Conservation (phyloP, 108 stramenopile species). For the Skeletonema costatum region DNA sequence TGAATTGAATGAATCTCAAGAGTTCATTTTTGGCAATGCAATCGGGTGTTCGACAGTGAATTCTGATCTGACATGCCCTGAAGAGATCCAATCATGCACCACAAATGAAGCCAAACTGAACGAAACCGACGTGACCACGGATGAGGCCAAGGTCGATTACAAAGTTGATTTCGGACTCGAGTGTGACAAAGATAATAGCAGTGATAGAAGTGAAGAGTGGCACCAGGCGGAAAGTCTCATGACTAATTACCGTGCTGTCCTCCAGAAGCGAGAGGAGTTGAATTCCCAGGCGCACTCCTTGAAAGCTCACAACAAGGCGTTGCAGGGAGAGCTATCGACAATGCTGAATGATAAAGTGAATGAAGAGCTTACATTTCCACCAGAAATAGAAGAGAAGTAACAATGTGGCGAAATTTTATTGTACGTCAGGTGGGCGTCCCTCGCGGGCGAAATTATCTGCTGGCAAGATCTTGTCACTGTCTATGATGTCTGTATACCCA, state of each 20-base stretch:
- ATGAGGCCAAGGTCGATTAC: not conserved
- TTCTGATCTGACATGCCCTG: slow-evolving; percentile 21
- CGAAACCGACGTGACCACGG: not conserved
- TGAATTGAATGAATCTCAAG: slow-evolving; percentile 37
- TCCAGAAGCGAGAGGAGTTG: slow-evolving; percentile 35
- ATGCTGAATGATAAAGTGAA: slow-evolving; percentile 22
- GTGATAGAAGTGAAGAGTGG: slow-evolving; percentile 43
- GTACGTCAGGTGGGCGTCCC: too few species aligned
- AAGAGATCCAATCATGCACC: not conserved
- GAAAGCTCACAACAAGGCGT: slow-evolving; percentile 12
- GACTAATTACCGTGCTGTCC: slow-evolving; percentile 34
- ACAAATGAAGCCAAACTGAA: slow-evolving; percentile 7
- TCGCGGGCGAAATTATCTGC: too few species aligned
- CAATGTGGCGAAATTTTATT: too few species aligned
- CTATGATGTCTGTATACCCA: too few species aligned
- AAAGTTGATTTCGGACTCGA: slow-evolving; percentile 1
- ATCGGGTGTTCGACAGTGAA: slow-evolving; percentile 24
- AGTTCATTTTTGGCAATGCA: slow-evolving; percentile 36
- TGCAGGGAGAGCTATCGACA: slow-evolving; percentile 29
- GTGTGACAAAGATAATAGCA: not conserved
- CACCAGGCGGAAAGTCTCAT: slow-evolving; percentile 44
- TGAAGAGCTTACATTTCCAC: not conserved
- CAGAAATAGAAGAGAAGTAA: not conserved
- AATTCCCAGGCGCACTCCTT: slow-evolving; percentile 6
- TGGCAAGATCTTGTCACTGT: too few species aligned